Base-by-base conservation (phyloP, 495 filamentous ascomycete species). In the Hypoxylon intermedium region DNA sequence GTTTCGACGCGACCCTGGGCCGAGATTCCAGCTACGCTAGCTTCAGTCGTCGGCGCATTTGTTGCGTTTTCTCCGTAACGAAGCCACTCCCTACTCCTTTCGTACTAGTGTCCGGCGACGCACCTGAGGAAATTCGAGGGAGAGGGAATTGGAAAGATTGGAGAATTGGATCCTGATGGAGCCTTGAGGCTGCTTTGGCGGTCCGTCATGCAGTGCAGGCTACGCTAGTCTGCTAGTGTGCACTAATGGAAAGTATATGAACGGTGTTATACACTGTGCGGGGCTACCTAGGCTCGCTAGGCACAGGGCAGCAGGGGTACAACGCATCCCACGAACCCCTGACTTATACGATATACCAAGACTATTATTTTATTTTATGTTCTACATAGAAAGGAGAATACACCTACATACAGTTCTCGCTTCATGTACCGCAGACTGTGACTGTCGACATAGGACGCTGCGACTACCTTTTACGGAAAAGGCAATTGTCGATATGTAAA, bases 1-100 rank as follows among this genome's bases (percentile, higher is more conserved):
- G 66, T 71, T 71, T 71, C 65, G 68, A 71, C 68, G 68, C 68
- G 68, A 71, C 68, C 66, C 66, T 71, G 68, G 68, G 68, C 68
- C 68, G 68, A 71, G 68, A 71, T 71, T 71, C 68, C 68, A 67
- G 68, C 58, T n/a, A n/a, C n/a, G n/a, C n/a, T 70, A 71, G 66
- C 63, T 69, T 40, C 15, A 61, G 62, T 67, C 67, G 56, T 64
- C 68, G 66, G 68, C 67, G 66, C 68, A 71, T 68, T 69, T 65
- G 66, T 67, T 67, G 66, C 65, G 62, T 70, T 70, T 71, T 71
- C 62, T 62, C 66, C 58, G 65, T 66, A 62, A 58, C 68, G 61
- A 57, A 41, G 36, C 57, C 52, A 62, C 52, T 62, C 53, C 30
- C 62, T 61, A 33, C 68, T 65, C 62, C 41, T 71, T 71, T 59